A percentile compares a stretch with the other conserved stretches of the same genome.
These are phyloP conservation scores for Coix lacrymajobi DNA, from an alignment of 176 grass and related monocot genomes.

Conservation along the genomic window DNA sequence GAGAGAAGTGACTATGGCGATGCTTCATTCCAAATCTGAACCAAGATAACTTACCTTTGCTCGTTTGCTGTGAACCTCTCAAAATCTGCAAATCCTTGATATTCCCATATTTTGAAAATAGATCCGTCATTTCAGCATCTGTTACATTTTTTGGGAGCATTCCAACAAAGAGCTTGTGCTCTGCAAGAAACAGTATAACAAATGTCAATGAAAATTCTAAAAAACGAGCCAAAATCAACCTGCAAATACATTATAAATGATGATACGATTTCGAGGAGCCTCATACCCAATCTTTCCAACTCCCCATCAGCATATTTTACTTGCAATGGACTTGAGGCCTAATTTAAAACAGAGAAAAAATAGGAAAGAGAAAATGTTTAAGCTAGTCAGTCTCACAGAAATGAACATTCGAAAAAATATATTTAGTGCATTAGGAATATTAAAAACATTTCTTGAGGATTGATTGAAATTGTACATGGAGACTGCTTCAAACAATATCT, in stretches of 20 bases:
- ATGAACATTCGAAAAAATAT: neutral
- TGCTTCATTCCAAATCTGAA: neutral
- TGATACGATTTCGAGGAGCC: slow-evolving; percentile 11
- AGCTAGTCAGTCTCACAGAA: neutral
- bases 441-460: neutral
- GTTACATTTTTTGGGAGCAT: slow-evolving; percentile 97
- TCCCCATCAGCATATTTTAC: slow-evolving; percentile 99
- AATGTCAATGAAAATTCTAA: slow-evolving; percentile 11
- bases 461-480: neutral
- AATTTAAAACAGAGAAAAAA: slow-evolving; percentile 6
- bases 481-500: neutral
- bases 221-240: neutral
- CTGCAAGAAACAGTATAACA: slow-evolving; percentile 34
- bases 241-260: neutral
- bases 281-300: slow-evolving; percentile 91
- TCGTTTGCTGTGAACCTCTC: slow-evolving; percentile 87
- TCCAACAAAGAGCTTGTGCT: slow-evolving; percentile 96
- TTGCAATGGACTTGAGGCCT: slow-evolving; percentile 98
- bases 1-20: neutral
- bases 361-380: neutral
- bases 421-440: neutral
- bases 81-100: slow-evolving; percentile 96
- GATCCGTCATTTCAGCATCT: slow-evolving; percentile 66
- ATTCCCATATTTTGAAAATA: slow-evolving; percentile 85
- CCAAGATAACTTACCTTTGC: slow-evolving; percentile 66